phyloP scores from a whole-genome alignment of 2,329 filamentous ascomycete genomes.

The Penicillium griseofulvum region DNA sequence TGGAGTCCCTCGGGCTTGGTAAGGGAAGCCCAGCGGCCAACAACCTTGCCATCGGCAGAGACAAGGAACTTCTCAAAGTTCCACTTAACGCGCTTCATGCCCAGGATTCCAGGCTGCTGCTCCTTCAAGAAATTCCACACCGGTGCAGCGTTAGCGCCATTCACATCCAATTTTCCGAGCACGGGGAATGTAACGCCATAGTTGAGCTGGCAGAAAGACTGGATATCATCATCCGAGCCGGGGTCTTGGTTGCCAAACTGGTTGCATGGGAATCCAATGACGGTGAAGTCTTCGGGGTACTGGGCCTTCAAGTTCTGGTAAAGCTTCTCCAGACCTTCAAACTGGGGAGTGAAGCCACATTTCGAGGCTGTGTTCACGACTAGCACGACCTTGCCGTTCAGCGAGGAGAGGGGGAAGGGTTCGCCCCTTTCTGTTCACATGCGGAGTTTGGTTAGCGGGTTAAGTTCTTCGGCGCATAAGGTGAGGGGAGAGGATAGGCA shows the following conservation, averaged over 20 bases:
- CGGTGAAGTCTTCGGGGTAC: slow-evolving; percentile 73
- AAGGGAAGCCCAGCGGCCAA: slow-evolving; percentile 80
- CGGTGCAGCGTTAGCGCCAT: slow-evolving; percentile 76
- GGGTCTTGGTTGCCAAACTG: slow-evolving; percentile 93
- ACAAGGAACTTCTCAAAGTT: slow-evolving; percentile 99
- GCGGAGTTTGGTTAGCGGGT: slow-evolving; percentile 6
- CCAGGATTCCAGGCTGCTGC: slow-evolving; percentile 76
- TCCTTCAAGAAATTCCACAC: slow-evolving; percentile 73
- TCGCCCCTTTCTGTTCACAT: slow-evolving; percentile 64
- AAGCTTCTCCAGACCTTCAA: slow-evolving; percentile 82
- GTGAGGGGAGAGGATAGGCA: not conserved
- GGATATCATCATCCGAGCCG: slow-evolving; percentile 75
- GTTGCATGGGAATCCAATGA: slow-evolving; percentile 98
- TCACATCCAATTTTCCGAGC: slow-evolving; percentile 89
- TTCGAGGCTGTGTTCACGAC: slow-evolving; percentile 98
- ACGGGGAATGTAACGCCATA: slow-evolving; percentile 92
- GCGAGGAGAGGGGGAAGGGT: slow-evolving; percentile 66
- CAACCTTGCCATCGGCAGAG: slow-evolving; percentile 79
- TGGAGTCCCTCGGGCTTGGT: slow-evolving; percentile 82
- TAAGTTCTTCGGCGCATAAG: not conserved
- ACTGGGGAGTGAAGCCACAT: slow-evolving; percentile 98
- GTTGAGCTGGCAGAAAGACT: slow-evolving; percentile 85
- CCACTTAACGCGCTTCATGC: slow-evolving; percentile 93
- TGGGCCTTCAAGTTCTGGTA: slow-evolving; percentile 73
- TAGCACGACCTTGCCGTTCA: slow-evolving; percentile 89